Evolutionary conservation across 176 grass and related monocot genomes (phyloP), one percentile per base, ranked within the genome.

Genomic region (Lolium rigidum): DNA sequence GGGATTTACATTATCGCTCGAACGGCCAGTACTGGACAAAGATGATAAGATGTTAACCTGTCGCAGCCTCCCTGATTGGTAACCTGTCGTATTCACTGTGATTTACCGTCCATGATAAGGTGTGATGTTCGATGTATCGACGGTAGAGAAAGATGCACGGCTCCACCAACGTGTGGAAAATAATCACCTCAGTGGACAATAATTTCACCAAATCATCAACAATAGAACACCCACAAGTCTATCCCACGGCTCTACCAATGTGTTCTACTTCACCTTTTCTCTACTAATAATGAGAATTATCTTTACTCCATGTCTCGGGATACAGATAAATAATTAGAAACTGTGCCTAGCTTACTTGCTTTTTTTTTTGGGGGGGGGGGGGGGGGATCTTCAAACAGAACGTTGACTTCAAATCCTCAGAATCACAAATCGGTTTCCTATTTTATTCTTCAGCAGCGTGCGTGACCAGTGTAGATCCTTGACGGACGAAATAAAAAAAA

Each of bases 91-190:
- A 25, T 74, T 26, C 12, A 22, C 71, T 26, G 3, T 26, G 62
- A 31, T 15, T 74, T 49, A 49, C 70, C 43, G 7, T 24, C 5
- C 70, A 74, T 74, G 70, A 74, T 74, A 74, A 74, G 44, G 47
- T 74, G 70, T 74, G 48, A 74, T 48, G 70, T 25, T 49, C 43
- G 44, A 74, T 49, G 70, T 49, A 74, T 49, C 70, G 9, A 24
- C 7, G 44, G n/a, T 48, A 49, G 25, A 74, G 44, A 25, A 25
- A 25, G n/a, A 74, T 25, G n/a, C 21, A 74, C 17, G 17, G 54
- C 17, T 56, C 17, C 54, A 56, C 54, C 54, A 20, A 56, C 54
- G 54, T 56, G 54, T 56, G 54, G 54, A 56, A 4, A 56, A 56
- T 56, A 20, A 20, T 56, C 6, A 56, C 54, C 54, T 56, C 18